phyloP scores from a whole-genome alignment of 257 asterid species.

The Thymus quinquecostatus region DNA sequence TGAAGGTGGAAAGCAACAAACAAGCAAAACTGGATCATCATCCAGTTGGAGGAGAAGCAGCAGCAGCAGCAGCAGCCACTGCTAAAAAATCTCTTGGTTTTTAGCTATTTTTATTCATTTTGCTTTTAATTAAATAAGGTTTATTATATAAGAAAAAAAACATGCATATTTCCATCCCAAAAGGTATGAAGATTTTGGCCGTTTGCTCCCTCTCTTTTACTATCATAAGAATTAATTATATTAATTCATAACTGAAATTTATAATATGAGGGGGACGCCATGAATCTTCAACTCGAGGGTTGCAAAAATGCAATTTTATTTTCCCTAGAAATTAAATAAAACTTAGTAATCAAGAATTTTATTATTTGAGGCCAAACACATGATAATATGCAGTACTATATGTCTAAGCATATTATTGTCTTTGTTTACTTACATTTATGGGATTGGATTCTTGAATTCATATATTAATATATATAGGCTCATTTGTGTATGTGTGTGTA shows the following conservation, averaged over 20 bases:
- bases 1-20: conserved; percentile 71
- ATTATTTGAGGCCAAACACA: conserved; percentile 14
- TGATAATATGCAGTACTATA: conserved; percentile 15
- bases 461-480: neutral
- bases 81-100: conserved; percentile 54
- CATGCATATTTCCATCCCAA: conserved; percentile 33
- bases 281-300: conserved; percentile 36
- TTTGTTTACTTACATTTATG: conserved; percentile 28
- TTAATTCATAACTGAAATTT: neutral
- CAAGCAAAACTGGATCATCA: conserved; percentile 82
- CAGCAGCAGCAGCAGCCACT: conserved; percentile 33
- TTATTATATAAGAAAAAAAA: neutral
- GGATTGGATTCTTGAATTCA: conserved; percentile 25
- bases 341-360: conserved; percentile 14
- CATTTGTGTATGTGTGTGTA: conserved; percentile 6
- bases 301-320: conserved; percentile 31
- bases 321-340: conserved; percentile 4
- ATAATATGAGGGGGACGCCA: conserved; percentile 36
- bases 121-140: conserved; percentile 22
- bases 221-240: conserved; percentile 1
- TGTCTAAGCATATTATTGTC: conserved; percentile 15
- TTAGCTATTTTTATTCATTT: conserved; percentile 31
- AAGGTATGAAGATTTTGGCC: conserved; percentile 32
- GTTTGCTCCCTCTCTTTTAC: neutral
- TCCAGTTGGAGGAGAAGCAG: conserved; percentile 50